phyloP scores from a whole-genome alignment of 2,329 filamentous ascomycete genomes.

The Trichoderma brevicompactum region DNA sequence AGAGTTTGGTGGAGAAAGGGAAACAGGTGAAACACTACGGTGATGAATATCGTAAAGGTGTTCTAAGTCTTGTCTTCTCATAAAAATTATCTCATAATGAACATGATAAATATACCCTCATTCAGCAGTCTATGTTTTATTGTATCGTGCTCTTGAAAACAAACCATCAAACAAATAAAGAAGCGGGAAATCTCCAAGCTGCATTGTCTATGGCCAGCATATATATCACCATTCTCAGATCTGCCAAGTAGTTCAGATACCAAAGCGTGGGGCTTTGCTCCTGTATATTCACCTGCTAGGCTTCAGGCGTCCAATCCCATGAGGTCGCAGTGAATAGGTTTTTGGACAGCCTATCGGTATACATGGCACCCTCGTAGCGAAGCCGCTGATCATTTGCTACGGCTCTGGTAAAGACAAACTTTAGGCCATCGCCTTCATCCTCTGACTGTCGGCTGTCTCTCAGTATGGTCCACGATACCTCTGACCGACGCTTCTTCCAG shows the following conservation, averaged over 20 bases:
- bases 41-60: not conserved
- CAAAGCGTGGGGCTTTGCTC: not conserved
- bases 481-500: slow-evolving; percentile 51
- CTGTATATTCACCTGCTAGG: slow-evolving; percentile 29
- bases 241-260: not conserved
- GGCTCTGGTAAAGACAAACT: slow-evolving; percentile 57
- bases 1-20: not conserved
- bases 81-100: not conserved
- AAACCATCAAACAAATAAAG: not conserved
- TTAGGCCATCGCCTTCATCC: slow-evolving; percentile 31
- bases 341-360: slow-evolving; percentile 55
- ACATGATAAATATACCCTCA: slow-evolving; percentile 11
- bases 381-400: slow-evolving; percentile 56
- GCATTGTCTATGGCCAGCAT: not conserved
- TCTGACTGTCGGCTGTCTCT: slow-evolving; percentile 26
- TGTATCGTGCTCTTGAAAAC: not conserved
- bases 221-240: not conserved
- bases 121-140: not conserved
- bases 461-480: slow-evolving; percentile 47
- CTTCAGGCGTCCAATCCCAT: slow-evolving; percentile 65
- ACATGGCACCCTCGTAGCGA: slow-evolving; percentile 54
- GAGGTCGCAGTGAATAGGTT: slow-evolving; percentile 59
- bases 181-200: not conserved
- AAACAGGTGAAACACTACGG: not conserved
- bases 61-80: not conserved